These are phyloP conservation scores for Metschnikowia kunwiensis DNA, from an alignment of 805 yeast species.

Conservation along the genomic window DNA sequence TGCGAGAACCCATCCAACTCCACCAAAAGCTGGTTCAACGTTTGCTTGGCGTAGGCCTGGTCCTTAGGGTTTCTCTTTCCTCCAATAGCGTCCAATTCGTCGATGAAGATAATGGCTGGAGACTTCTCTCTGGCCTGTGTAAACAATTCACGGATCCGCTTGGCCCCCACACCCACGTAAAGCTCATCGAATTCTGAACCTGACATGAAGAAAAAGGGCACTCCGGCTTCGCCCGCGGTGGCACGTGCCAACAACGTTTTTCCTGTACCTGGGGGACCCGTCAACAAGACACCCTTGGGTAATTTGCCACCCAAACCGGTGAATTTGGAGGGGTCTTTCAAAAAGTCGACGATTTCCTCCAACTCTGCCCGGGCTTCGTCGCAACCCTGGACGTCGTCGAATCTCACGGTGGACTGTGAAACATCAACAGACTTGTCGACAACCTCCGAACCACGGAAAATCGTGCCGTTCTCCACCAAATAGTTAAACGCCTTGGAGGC, in stretches of 20 bases:
- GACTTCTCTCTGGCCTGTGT: conserved; percentile 90
- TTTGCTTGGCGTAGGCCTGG: conserved; percentile 97
- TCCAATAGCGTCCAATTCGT: conserved; percentile 98
- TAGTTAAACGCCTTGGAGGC: conserved; percentile 75
- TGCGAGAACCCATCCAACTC: conserved; percentile 96
- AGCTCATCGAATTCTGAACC: conserved; percentile 98
- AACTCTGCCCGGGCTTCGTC: conserved; percentile 98
- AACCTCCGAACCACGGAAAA: conserved; percentile 68
- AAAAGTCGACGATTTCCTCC: conserved; percentile 96
- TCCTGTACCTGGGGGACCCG: conserved; percentile 99
- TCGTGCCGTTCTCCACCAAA: conserved; percentile 77
- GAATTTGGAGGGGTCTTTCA: conserved; percentile 93
- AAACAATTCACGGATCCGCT: conserved; percentile 91
- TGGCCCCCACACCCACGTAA: conserved; percentile 99
- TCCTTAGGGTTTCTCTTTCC: conserved; percentile 96
- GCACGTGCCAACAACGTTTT: conserved; percentile 95
- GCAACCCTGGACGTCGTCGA: conserved; percentile 93
- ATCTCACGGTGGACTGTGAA: conserved; percentile 78
- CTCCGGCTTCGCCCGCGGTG: conserved; percentile 99
- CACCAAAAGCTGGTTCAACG: conserved; percentile 90
- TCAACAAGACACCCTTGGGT: conserved; percentile 93
- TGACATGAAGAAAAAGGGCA: conserved; percentile 96
- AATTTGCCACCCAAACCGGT: conserved; percentile 96
- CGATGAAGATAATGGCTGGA: conserved; percentile 96
- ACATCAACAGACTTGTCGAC: conserved; percentile 81